A percentile compares a stretch with the other conserved stretches of the same genome.
These are phyloP conservation scores for Jimgerdemannia lactiflua DNA, from an alignment of 192 early-diverging fungal genomes.

Conservation along the genomic window DNA sequence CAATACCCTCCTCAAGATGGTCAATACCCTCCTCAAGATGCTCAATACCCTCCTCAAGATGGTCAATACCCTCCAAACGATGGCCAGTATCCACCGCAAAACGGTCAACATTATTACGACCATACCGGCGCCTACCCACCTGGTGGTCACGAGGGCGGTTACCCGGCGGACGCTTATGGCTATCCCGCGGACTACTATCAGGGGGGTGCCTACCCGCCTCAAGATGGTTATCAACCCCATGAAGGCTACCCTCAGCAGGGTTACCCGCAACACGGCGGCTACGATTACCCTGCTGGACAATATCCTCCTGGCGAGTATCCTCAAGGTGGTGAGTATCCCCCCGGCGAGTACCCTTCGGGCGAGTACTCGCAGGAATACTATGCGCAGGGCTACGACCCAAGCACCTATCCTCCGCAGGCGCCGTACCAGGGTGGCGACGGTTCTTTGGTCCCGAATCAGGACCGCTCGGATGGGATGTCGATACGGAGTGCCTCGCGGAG, in stretches of 20 bases:
- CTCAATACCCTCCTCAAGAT: neutral
- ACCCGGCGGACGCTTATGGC: neutral
- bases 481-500: neutral
- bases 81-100: neutral
- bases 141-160: neutral
- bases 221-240: neutral
- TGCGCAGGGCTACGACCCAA: constrained; percentile 4
- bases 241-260: constrained; percentile 3
- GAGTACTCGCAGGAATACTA: constrained; percentile 15
- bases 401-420: neutral
- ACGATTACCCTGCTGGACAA: constrained; percentile 17
- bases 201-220: neutral
- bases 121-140: neutral
- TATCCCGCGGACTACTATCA: neutral
- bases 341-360: neutral
- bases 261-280: constrained; percentile 23
- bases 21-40: neutral
- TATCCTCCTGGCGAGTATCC: constrained; percentile 32
- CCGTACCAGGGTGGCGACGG: constrained; percentile 11
- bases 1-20: neutral
- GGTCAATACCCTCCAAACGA: neutral
- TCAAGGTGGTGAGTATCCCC: constrained; percentile 22
- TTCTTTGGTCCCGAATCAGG: constrained; percentile 17
- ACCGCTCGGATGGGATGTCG: neutral
- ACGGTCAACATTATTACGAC: neutral